phyloP scores from a whole-genome alignment of 2,329 filamentous ascomycete species.

The Dryadomyces quercivorus region DNA sequence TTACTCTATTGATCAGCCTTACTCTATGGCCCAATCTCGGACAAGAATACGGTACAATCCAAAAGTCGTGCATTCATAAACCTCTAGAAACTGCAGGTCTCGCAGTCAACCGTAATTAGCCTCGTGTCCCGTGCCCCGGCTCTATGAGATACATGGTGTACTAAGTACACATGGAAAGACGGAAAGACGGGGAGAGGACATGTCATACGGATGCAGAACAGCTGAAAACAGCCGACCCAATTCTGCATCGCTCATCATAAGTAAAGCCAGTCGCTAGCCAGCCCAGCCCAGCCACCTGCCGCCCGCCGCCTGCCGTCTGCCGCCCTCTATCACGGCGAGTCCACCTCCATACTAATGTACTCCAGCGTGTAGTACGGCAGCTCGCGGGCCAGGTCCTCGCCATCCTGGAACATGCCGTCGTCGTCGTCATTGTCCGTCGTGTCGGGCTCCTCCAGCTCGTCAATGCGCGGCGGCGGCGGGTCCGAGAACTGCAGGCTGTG shows the following conservation, averaged over 20 bases:
- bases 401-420: slow-evolving; percentile 15
- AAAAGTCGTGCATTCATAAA: neutral
- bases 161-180: neutral
- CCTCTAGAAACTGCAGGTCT: neutral
- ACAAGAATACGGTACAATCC: no score
- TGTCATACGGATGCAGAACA: neutral
- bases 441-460: slow-evolving; percentile 40
- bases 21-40: no score
- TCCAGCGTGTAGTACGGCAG: slow-evolving; percentile 37
- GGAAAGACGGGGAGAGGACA: neutral
- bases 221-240: no score
- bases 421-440: slow-evolving; percentile 22
- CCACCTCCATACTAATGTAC: slow-evolving; percentile 40
- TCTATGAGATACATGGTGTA: slow-evolving; percentile 9
- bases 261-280: no score
- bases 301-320: no score
- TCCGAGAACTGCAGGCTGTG: slow-evolving; percentile 37
- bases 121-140: slow-evolving; percentile 1
- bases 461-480: slow-evolving; percentile 36
- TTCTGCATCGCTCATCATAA: neutral
- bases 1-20: no score
- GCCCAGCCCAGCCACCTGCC: no score
- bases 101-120: neutral
- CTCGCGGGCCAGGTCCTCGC: slow-evolving; percentile 32
- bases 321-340: slow-evolving; percentile 17